Conservation (phyloP, 2,329 filamentous ascomycete genomes). For the Penicillium sp. region DNA sequence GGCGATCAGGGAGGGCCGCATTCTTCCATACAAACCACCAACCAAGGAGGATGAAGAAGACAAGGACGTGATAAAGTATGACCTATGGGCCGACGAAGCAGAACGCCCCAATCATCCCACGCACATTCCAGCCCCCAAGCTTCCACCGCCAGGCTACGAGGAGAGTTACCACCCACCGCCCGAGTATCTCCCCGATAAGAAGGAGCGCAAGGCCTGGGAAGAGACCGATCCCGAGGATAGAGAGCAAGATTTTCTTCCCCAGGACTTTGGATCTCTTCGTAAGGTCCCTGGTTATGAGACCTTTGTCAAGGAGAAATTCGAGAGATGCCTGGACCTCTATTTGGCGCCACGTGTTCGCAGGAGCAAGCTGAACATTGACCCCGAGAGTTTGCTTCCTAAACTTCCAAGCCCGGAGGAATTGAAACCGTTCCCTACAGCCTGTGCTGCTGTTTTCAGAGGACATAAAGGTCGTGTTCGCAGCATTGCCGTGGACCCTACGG, state of each 20-base stretch:
- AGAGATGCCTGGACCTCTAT: conserved; percentile 93
- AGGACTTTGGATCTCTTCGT: conserved; percentile 79
- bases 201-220: conserved; percentile 85
- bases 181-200: conserved; percentile 87
- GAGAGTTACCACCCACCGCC: conserved; percentile 95
- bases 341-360: conserved; percentile 89
- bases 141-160: conserved; percentile 90
- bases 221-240: conserved; percentile 86
- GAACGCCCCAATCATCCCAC: conserved; percentile 83
- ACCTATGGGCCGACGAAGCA: conserved; percentile 94
- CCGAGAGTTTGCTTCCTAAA: conserved; percentile 88
- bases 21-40: conserved; percentile 84
- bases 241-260: conserved; percentile 85
- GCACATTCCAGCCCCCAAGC: conserved; percentile 93
- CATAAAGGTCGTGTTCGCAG: conserved; percentile 88
- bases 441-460: conserved; percentile 83
- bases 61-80: conserved; percentile 74
- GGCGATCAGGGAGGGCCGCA: conserved; percentile 91
- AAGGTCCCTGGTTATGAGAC: conserved; percentile 89
- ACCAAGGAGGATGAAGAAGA: conserved; percentile 75
- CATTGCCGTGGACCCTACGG: conserved; percentile 82
- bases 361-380: conserved; percentile 96
- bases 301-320: conserved; percentile 95
- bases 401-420: conserved; percentile 91
- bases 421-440: conserved; percentile 90